Base-by-base conservation (phyloP, 2,329 filamentous ascomycete genomes). In the Fusarium illudens region DNA sequence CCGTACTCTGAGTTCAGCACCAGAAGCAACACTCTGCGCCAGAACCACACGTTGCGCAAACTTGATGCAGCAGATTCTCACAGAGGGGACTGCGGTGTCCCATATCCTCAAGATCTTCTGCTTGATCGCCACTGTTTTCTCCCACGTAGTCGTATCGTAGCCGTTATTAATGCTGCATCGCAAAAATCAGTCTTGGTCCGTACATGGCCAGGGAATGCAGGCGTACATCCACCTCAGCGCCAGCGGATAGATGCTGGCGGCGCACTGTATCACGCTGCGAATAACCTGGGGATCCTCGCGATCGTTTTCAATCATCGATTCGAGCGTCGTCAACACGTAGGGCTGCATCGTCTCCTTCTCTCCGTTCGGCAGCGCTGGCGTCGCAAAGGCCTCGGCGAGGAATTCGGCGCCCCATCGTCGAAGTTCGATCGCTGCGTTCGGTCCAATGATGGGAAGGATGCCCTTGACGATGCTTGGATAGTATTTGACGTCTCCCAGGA, bases 401-500 rank as follows among this genome's bases (percentile, higher is more conserved):
- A 99, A 99, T 65, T 97, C 94, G 67, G 94, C 91, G 25, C 95
- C 96, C 96, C 96, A 99, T 90, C 94, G 86, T 79, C 94, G 91
- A 74, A 98, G 83, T 79, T 97, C 93, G 59, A 97, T 81, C 64
- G 88, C 86, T 67, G 92, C 87, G 69, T 86, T 85, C 53, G 91
- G 88, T 64, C 90, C 90, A 79, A 97, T 92, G 74, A 98, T 94
- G 58, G 94, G 94, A n/a, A 98, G 83, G 67, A 98, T 93, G 49
- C 93, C 94, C 75, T 93, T 92, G 67, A 99, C 90, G 77, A 99
- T 95, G 79, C 92, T 93, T 52, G 91, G 90, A 79, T 98, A 99
- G 81, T 96, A 93, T 76, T 89, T 89, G 67, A 94, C 87, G 80
- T 98, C 94, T 72, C 88, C 89, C 62, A 98, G 87, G 56, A 96